These are phyloP conservation scores for Trichoderma aggressivum DNA, from an alignment of 2,329 filamentous ascomycete species.

Conservation along the genomic window DNA sequence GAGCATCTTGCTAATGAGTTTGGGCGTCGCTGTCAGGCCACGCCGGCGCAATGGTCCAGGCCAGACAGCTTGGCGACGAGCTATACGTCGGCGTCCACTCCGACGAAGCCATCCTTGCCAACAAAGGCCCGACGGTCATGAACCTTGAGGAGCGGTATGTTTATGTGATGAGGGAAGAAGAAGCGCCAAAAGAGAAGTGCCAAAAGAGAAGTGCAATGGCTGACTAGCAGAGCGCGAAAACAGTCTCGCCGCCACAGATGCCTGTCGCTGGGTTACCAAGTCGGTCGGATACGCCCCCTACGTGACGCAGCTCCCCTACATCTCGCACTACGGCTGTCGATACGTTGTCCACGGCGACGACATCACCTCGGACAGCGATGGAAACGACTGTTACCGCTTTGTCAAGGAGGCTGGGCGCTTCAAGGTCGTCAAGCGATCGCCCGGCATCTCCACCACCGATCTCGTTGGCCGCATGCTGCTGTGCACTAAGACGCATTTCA, in stretches of 20 bases:
- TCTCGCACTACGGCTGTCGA: conserved; percentile 89
- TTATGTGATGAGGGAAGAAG: background rate
- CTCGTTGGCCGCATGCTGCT: conserved; percentile 97
- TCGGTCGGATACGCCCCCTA: conserved; percentile 86
- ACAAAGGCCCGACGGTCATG: conserved; percentile 99
- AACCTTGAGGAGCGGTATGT: conserved; percentile 76
- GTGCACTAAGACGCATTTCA: conserved; percentile 92
- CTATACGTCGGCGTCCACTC: conserved; percentile 92
- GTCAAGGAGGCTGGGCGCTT: conserved; percentile 93
- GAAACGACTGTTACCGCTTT: conserved; percentile 96
- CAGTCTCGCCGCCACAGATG: conserved; percentile 84
- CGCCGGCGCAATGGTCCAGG: conserved; percentile 94
- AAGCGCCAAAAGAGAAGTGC: background rate
- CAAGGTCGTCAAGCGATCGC: conserved; percentile 94
- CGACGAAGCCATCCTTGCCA: conserved; percentile 90
- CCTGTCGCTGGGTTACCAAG: conserved; percentile 89
- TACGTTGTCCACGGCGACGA: conserved; percentile 97
- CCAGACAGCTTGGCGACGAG: conserved; percentile 83
- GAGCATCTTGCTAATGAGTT: background rate
- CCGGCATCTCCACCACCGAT: conserved; percentile 94
- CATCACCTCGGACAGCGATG: conserved; percentile 89
- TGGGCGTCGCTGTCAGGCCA: conserved; percentile 60
- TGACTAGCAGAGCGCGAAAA: background rate
- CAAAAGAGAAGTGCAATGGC: background rate
- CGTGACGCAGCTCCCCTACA: conserved; percentile 90